phyloP scores from a whole-genome alignment of 2,329 filamentous ascomycete genomes.

The Colletotrichum karsti region DNA sequence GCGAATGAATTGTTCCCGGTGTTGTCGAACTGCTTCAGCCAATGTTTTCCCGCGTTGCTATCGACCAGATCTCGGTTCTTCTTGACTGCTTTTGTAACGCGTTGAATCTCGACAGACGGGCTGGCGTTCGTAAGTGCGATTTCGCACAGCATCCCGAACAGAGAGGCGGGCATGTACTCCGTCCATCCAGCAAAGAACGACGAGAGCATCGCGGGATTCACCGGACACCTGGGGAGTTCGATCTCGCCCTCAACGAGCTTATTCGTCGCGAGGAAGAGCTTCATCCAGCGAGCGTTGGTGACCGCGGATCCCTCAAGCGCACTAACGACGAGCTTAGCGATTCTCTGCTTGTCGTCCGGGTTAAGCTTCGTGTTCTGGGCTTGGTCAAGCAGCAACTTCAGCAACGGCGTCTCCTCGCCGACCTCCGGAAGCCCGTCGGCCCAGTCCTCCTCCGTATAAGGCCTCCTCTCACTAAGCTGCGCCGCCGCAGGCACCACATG shows the following conservation, averaged over 20 bases:
- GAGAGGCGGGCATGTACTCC: conserved; percentile 26
- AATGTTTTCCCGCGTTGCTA: conserved; percentile 40
- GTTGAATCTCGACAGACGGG: conserved; percentile 31
- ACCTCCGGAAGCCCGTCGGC: conserved; percentile 1
- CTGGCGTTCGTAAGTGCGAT: conserved; percentile 33
- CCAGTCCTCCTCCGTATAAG: conserved; percentile 40
- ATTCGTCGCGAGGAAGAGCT: conserved; percentile 40
- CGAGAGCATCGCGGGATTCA: conserved; percentile 21
- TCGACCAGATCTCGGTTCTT: conserved; percentile 32
- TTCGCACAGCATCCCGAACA: conserved; percentile 31
- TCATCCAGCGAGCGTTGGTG: conserved; percentile 41
- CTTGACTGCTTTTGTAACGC: conserved; percentile 35
- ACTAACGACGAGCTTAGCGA: conserved; percentile 34
- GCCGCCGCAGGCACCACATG: conserved; percentile 38
- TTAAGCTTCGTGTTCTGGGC: not conserved
- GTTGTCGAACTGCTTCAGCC: conserved; percentile 36
- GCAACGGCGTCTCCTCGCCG: conserved; percentile 29
- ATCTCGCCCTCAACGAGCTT: conserved; percentile 33
- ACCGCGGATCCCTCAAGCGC: conserved; percentile 36
- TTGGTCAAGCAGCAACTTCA: conserved; percentile 23
- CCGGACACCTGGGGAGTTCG: conserved; percentile 35
- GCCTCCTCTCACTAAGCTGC: conserved; percentile 39
- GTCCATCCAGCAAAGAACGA: conserved; percentile 26
- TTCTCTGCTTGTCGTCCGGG: conserved; percentile 16
- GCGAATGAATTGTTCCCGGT: not conserved